Conservation (phyloP, 2,329 filamentous ascomycete genomes). For the Myriangium duriaei region DNA sequence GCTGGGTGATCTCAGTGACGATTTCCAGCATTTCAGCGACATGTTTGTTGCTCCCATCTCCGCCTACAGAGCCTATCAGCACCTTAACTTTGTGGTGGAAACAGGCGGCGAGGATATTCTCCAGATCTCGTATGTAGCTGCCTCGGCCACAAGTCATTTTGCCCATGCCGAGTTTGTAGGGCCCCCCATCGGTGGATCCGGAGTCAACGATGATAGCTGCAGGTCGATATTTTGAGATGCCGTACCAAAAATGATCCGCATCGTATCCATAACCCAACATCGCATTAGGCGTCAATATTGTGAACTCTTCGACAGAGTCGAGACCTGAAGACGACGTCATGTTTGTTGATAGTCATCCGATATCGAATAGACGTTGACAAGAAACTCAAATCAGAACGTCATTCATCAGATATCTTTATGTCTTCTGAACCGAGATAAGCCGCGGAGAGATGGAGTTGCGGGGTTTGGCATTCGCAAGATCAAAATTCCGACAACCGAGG, state of each 20-base stretch:
- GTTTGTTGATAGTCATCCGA: not conserved
- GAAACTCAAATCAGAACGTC: too few species aligned
- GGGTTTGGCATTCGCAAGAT: not conserved
- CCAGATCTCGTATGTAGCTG: not conserved
- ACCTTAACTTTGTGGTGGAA: slow-evolving; percentile 19
- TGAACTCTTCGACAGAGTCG: slow-evolving; percentile 8
- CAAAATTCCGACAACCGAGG: too few species aligned
- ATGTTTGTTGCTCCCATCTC: slow-evolving; percentile 36
- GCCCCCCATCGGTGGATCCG: slow-evolving; percentile 23
- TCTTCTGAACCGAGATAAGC: too few species aligned
- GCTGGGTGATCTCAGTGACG: too few species aligned
- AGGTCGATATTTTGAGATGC: slow-evolving; percentile 13
- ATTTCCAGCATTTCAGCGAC: slow-evolving; percentile 30
- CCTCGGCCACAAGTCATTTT: slow-evolving; percentile 23
- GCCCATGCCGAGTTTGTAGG: slow-evolving; percentile 19
- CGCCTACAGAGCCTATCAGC: slow-evolving; percentile 35
- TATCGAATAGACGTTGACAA: not conserved
- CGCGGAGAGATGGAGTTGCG: not conserved
- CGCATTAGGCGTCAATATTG: slow-evolving; percentile 22
- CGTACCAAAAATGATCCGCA: slow-evolving; percentile 11
- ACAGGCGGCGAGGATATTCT: not conserved
- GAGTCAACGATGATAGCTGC: slow-evolving; percentile 23
- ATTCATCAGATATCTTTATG: too few species aligned
- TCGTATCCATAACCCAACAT: slow-evolving; percentile 25
- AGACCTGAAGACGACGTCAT: not conserved